Base-by-base conservation (phyloP, 192 early-diverging fungal genomes). In the Podila epigama region DNA sequence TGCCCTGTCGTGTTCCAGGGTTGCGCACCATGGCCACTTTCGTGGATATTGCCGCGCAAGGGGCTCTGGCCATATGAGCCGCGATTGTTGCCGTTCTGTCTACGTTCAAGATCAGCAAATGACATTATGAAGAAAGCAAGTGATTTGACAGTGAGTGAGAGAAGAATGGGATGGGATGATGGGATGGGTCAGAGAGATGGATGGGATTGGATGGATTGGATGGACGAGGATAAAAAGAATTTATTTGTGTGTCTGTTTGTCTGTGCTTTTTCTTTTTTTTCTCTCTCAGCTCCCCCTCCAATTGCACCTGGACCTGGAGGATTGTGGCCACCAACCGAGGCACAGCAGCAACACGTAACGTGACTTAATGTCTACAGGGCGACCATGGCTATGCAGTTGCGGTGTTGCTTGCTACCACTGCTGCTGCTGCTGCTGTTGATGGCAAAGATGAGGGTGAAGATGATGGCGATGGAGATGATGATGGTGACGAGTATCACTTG, bases 41-140 rank as follows among this genome's bases (percentile, higher is more conserved):
- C 33, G 8, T 58, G 48, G 16, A 22, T 57, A 15, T 63, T 33
- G 25, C 6, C 58, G 16, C 59, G 50, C 7, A 75, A 32, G 20
- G 52, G 72, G 58, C 42, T 51, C 22, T 34, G 66, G 20, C 66
- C 61, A n/a, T n/a, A n/a, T 29, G 66, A 25, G 0, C 29, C 55
- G 25, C 61, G 60, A 16, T 60, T 55, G 54, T 52, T 35, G 5
- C 57, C 57, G 5, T 51, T 58, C 54, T 63, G 41, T 1, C 65
- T 60, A 32, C 73, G 60, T 44, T 77, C 73, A 20, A 77, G 39
- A 60, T 77, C 73, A 41, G 73, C 66, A 68, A 77, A 77, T 2
- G 73, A 68, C 73, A 77, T 77, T 18, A 6, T 37, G 37, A 39
- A 18, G 32, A 13, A 32, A 32, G n/a, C n/a, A n/a, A n/a, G n/a